Base-by-base conservation (phyloP, 108 stramenopile genomes). In the Fistulifera solaris region DNA sequence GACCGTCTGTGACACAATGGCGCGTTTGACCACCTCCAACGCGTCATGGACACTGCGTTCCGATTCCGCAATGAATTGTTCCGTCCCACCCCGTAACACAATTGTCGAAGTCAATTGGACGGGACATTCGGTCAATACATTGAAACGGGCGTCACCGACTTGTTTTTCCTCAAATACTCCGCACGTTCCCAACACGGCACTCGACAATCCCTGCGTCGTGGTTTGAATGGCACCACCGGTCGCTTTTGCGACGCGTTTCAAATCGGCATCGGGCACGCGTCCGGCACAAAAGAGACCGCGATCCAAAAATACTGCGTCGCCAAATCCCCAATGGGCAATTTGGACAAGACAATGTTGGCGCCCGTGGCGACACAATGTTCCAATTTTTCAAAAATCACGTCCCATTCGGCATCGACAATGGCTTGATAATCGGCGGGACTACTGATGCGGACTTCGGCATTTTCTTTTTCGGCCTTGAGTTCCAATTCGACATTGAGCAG, bases 291-390 rank as follows among this genome's bases (percentile, higher is more conserved):
- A 98, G 26, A 98, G 57, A 42, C 92, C 92, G 19, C 93, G 65
- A 65, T 99, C 98, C 96, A 96, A 70, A 99, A 99, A 78, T 97
- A 99, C 62, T 99, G 98, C 26, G 98, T 99, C 10, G 96, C 98
- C 57, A 99, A 70, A 81, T 99, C 98, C 26, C 98, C 98, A 61
- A 99, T 95, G 25, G 98, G 98, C 15, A 98, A 77, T 63, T 96
- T 94, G 56, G 84, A 87, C 59, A 99, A 66, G 24, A 99, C 93
- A 62, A 99, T 93, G 61, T 97, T 95, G 40, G 96, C 98, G n/a
- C 97, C 95, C 52, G 68, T 80, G 0, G 65, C 50, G 22, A 94
- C 89, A 57, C 97, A 96, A 13, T 81, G 76, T 58, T 96, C 94
- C 28, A 99, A 82, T 70, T 99, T 99, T 58, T 95, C 95, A 60